phyloP scores from a whole-genome alignment of 345 rosid genomes.

The Angophora floribunda region DNA sequence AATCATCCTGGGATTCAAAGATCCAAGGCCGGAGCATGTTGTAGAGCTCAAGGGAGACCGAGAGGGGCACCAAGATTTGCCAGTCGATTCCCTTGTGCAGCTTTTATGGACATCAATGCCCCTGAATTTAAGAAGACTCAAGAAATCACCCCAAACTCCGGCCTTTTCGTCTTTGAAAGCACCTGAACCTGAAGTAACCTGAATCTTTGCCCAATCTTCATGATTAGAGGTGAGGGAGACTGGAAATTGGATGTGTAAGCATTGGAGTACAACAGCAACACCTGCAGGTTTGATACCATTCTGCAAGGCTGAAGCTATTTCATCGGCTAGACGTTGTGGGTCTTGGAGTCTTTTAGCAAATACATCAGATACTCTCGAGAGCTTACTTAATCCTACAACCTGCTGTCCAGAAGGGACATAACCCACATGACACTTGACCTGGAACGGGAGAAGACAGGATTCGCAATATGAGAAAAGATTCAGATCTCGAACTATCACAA shows the following conservation, averaged over 20 bases:
- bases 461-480: slow-evolving; percentile 88
- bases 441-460: slow-evolving; percentile 89
- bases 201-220: slow-evolving; percentile 41
- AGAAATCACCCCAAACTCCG: slow-evolving; percentile 60
- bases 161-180: slow-evolving; percentile 55
- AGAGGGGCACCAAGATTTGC: slow-evolving; percentile 68
- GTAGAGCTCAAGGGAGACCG: slow-evolving; percentile 18
- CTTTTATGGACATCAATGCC: slow-evolving; percentile 32
- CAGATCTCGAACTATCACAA: slow-evolving; percentile 80
- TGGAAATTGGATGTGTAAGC: slow-evolving; percentile 76
- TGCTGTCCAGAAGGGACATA: slow-evolving; percentile 77
- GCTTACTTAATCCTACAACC: slow-evolving; percentile 90
- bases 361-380: slow-evolving; percentile 80
- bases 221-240: slow-evolving; percentile 33
- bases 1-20: slow-evolving; percentile 44
- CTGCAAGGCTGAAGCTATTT: slow-evolving; percentile 72
- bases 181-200: slow-evolving; percentile 67
- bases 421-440: slow-evolving; percentile 77
- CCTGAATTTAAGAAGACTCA: slow-evolving; percentile 48
- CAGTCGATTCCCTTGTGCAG: slow-evolving; percentile 3
- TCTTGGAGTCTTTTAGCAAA: slow-evolving; percentile 83
- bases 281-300: slow-evolving; percentile 76
- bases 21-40: slow-evolving; percentile 17
- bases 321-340: slow-evolving; percentile 74
- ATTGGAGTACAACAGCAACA: slow-evolving; percentile 78